Conservation (phyloP, 345 rosid genomes). For the Euphorbia peplus region DNA sequence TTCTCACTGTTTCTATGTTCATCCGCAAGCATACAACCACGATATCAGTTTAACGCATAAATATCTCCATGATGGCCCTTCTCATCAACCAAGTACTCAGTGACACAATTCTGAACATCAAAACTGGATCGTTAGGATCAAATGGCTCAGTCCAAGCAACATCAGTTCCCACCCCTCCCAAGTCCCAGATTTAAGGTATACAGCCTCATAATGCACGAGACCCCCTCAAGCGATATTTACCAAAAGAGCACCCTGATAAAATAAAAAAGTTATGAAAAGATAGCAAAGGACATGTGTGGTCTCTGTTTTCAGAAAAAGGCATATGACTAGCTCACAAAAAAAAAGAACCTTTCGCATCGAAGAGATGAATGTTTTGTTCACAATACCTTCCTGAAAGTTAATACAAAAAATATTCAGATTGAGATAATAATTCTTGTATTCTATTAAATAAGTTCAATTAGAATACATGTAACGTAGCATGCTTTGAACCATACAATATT, state of each 20-base stretch:
- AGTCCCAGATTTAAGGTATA: conserved; percentile 61
- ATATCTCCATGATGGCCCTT: conserved; percentile 74
- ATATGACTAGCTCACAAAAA: too few species aligned
- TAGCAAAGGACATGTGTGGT: background rate
- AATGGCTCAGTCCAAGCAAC: conserved; percentile 93
- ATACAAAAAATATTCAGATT: conserved; percentile 12
- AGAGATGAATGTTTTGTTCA: conserved; percentile 23
- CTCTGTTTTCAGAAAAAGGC: too few species aligned
- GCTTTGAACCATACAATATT: background rate
- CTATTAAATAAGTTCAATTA: background rate
- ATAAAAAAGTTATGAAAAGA: background rate
- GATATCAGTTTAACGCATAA: too few species aligned
- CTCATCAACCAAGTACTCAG: conserved; percentile 62
- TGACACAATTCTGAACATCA: too few species aligned
- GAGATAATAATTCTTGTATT: conserved; percentile 2
- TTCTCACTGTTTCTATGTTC: too few species aligned
- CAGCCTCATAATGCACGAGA: conserved; percentile 67
- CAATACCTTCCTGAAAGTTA: conserved; percentile 61
- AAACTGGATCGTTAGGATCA: conserved; percentile 65
- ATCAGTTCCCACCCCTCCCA: conserved; percentile 82
- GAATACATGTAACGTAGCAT: background rate
- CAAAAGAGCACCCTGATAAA: conserved; percentile 70
- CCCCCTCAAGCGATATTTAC: conserved; percentile 81
- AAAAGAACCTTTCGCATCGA: conserved; percentile 20
- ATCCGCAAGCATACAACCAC: too few species aligned